These are phyloP conservation scores for Glycine soja DNA, from an alignment of 306 rosid genomes.

Conservation along the genomic window DNA sequence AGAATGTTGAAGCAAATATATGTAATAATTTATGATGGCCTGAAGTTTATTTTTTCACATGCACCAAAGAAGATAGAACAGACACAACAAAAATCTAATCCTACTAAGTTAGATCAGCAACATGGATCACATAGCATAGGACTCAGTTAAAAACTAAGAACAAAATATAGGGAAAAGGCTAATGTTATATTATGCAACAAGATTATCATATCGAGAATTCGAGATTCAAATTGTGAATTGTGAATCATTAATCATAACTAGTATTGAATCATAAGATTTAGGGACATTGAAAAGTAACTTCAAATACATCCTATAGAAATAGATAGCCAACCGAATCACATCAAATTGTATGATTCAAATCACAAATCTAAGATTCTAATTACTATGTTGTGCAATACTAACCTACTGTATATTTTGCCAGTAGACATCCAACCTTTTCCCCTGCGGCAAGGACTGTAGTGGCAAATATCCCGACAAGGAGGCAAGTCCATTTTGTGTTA, in stretches of 20 bases:
- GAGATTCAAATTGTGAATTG: no score
- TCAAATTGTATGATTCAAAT: neutral
- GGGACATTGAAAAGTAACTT: no score
- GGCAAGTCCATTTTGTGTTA: conserved; percentile 69
- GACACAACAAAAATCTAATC: neutral
- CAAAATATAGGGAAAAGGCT: no score
- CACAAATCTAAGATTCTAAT: neutral
- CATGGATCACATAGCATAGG: neutral
- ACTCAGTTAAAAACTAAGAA: neutral
- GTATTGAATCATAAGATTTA: no score
- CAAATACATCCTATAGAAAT: no score
- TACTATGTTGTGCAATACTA: conserved; percentile 19
- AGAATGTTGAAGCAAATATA: conserved; percentile 25
- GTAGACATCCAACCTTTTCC: conserved; percentile 82
- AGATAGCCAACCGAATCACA: neutral
- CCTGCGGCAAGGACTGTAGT: conserved; percentile 72
- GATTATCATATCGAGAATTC: no score
- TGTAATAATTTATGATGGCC: neutral
- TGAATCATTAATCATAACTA: no score
- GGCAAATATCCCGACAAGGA: conserved; percentile 75
- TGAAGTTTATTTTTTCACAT: neutral
- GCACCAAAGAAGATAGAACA: neutral
- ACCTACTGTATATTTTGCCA: conserved; percentile 71
- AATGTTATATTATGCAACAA: no score
- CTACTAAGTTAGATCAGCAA: neutral